Conservation (phyloP, 2,329 filamentous ascomycete species). For the Diplodia corticola region DNA sequence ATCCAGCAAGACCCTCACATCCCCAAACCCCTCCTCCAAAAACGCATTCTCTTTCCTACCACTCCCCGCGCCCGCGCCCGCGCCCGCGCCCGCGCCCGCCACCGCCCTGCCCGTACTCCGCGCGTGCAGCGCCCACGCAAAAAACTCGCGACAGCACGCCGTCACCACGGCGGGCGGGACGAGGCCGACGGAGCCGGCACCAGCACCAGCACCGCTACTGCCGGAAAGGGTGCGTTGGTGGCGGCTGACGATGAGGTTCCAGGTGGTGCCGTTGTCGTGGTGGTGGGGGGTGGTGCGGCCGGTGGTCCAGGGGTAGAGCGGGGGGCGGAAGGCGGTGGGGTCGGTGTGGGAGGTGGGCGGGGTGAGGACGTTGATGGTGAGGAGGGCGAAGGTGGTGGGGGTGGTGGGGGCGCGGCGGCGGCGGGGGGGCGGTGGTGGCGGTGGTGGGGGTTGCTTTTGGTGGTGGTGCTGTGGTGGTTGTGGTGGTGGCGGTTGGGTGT, state of each 20-base stretch:
- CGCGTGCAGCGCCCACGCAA: neutral
- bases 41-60: neutral
- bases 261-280: too few relatives aligned
- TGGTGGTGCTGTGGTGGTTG: too few relatives aligned
- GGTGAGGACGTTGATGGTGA: slow-evolving; percentile 1
- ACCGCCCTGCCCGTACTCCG: neutral
- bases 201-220: neutral
- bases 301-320: neutral
- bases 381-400: neutral
- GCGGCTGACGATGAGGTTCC: neutral
- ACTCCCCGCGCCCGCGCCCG: neutral
- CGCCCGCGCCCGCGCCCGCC: neutral
- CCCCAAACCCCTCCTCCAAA: neutral
- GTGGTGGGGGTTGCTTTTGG: too few relatives aligned
- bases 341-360: neutral
- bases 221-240: neutral
- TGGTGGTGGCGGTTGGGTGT: neutral
- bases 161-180: neutral
- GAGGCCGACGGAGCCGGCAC: neutral
- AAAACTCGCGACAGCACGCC: neutral
- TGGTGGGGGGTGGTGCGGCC: neutral
- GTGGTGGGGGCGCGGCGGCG: neutral
- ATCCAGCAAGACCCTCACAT: neutral
- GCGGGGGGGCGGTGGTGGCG: too few relatives aligned
- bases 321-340: neutral